Evolutionary conservation across 306 rosid species (phyloP).

Genomic region (Begonia loranthoides): DNA sequence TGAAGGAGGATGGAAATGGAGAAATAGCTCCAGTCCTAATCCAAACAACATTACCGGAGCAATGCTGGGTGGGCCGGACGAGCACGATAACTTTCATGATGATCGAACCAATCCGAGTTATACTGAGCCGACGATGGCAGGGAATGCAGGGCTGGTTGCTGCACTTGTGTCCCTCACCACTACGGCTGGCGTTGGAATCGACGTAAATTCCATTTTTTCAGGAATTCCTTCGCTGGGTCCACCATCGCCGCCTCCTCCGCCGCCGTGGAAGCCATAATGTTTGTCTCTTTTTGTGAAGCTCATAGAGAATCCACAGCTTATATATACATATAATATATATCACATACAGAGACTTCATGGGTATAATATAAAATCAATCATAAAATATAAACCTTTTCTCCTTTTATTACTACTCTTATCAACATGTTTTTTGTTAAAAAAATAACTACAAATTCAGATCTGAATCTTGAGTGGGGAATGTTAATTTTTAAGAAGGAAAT

Average conservation of each 20-base stretch:
- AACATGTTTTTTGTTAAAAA: too few species aligned
- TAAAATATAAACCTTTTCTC: too few species aligned
- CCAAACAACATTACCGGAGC: conserved; percentile 47
- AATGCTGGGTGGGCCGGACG: conserved; percentile 64
- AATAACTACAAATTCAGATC: too few species aligned
- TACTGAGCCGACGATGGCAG: conserved; percentile 51
- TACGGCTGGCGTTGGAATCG: conserved; percentile 26
- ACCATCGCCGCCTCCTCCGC: conserved; percentile 21
- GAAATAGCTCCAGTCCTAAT: conserved; percentile 21
- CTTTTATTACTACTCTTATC: too few species aligned
- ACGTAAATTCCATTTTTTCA: conserved; percentile 41
- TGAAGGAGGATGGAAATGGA: conserved; percentile 40
- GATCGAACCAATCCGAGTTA: conserved; percentile 18
- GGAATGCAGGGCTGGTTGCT: conserved; percentile 62
- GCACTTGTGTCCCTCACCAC: conserved; percentile 44
- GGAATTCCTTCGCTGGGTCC: conserved; percentile 54
- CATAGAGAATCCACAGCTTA: too few species aligned
- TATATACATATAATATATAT: too few species aligned
- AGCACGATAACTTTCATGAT: conserved; percentile 34
- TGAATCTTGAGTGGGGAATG: too few species aligned
- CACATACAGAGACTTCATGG: too few species aligned
- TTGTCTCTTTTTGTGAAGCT: too few species aligned
- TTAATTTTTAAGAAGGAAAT: too few species aligned
- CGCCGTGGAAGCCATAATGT: conserved; percentile 43
- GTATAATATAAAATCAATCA: too few species aligned